These are phyloP conservation scores for Pseudocercospora cruenta DNA, from an alignment of 2,329 filamentous ascomycete species.

Conservation along the genomic window DNA sequence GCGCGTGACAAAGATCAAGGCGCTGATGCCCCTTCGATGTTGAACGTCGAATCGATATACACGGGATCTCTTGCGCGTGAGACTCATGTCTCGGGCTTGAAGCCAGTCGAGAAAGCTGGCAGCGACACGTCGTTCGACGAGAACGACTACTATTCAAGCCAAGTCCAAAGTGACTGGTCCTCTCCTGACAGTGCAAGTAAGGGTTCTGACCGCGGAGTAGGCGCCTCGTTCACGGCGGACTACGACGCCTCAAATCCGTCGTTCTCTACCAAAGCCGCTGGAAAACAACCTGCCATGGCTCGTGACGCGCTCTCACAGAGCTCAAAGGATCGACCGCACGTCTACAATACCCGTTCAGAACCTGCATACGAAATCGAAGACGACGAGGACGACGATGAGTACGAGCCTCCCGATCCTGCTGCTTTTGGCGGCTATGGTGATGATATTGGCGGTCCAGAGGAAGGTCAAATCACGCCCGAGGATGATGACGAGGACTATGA, in stretches of 20 bases:
- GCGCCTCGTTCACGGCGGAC: constrained; percentile 34
- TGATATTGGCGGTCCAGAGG: constrained; percentile 21
- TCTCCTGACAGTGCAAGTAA: constrained; percentile 50
- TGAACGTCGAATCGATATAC: constrained; percentile 50
- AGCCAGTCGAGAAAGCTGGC: constrained; percentile 62
- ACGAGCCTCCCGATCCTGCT: constrained; percentile 37
- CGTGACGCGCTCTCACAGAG: constrained; percentile 12
- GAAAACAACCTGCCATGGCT: constrained; percentile 26
- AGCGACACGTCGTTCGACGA: constrained; percentile 72
- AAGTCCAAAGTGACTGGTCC: constrained; percentile 73
- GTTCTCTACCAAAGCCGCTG: constrained; percentile 19
- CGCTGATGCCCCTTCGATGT: constrained; percentile 50
- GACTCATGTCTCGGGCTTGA: constrained; percentile 64
- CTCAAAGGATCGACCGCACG: constrained; percentile 18
- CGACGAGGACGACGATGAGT: constrained; percentile 39
- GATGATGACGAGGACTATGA: constrained; percentile 43
- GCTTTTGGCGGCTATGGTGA: constrained; percentile 30
- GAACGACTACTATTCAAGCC: constrained; percentile 95
- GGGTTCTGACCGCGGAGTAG: constrained; percentile 51
- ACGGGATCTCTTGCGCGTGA: constrained; percentile 70
- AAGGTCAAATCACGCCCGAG: constrained; percentile 24
- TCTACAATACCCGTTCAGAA: constrained; percentile 14
- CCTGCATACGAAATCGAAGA: constrained; percentile 27
- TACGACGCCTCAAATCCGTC: constrained; percentile 27
- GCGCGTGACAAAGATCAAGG: constrained; percentile 53